Evolutionary conservation across 139 green algal genomes (phyloP).

Genomic region (Nannochloris sp.): DNA sequence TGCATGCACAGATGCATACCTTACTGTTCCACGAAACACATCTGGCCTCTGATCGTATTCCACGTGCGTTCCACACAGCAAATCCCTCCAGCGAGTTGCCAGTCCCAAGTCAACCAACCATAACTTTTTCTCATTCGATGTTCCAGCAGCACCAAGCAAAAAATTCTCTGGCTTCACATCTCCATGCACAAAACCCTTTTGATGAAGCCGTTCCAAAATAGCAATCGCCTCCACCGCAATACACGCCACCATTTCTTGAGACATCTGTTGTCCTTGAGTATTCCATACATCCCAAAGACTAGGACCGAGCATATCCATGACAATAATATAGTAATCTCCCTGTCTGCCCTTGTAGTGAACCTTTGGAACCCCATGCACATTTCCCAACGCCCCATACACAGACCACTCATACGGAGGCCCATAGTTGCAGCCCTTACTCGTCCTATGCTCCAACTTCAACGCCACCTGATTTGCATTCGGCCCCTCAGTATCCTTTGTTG

Average conservation of each 20-base stretch:
- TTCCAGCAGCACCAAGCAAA: conserved; percentile 76
- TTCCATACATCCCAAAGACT: conserved; percentile 99
- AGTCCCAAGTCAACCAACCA: conserved; percentile 96
- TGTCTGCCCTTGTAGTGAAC: conserved; percentile 97
- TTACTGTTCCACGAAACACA: conserved; percentile 94
- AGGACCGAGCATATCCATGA: conserved; percentile 97
- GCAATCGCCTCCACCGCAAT: conserved; percentile 93
- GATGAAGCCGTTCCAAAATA: conserved; percentile 96
- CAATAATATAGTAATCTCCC: conserved; percentile 98
- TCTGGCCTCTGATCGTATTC: conserved; percentile 99
- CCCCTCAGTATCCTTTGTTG: conserved; percentile 65
- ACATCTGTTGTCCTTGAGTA: conserved; percentile 84
- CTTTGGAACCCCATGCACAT: conserved; percentile 79
- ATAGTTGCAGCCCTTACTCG: conserved; percentile 96
- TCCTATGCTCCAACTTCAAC: conserved; percentile 96
- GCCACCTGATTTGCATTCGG: conserved; percentile 75
- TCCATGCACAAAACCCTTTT: conserved; percentile 94
- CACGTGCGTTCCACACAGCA: conserved; percentile 81
- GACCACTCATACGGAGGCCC: conserved; percentile 97
- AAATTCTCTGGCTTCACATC: conserved; percentile 99
- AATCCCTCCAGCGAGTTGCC: conserved; percentile 46
- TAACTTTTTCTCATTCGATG: conserved; percentile 84
- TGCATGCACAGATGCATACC: conserved; percentile 95
- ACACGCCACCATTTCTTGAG: conserved; percentile 97
- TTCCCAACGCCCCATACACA: conserved; percentile 81